Evolutionary conservation across 371 early-diverging fungal species (phyloP).

Genomic region (Mucor lusitanicus): DNA sequence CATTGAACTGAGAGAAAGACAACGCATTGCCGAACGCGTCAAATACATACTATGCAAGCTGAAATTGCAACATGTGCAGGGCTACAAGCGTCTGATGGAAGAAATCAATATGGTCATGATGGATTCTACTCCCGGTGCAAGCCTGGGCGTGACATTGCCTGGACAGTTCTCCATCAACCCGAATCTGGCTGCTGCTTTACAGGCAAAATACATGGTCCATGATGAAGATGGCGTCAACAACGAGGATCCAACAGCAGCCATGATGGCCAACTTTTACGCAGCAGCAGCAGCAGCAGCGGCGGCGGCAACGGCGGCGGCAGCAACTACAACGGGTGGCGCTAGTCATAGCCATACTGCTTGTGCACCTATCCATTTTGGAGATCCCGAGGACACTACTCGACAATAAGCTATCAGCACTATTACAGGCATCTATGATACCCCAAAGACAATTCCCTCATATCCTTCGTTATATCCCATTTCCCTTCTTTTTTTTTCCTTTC

Average conservation of each 20-base stretch:
- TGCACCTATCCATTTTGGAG: not conserved
- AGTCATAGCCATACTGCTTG: not conserved
- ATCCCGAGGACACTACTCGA: not conserved
- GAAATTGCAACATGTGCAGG: conserved; percentile 70
- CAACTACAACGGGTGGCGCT: not conserved
- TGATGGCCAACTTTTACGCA: conserved; percentile 18
- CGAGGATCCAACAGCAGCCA: conserved; percentile 11
- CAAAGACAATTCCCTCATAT: not conserved
- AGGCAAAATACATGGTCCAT: conserved; percentile 31
- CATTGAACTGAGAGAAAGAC: conserved; percentile 76
- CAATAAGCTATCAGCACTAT: not conserved
- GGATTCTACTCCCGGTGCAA: conserved; percentile 46
- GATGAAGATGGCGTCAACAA: not conserved
- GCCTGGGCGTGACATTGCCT: conserved; percentile 17
- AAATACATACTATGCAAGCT: conserved; percentile 60
- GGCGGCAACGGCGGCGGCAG: too few species aligned
- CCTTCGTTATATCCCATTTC: not conserved
- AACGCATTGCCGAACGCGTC: conserved; percentile 79
- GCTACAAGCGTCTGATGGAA: conserved; percentile 81
- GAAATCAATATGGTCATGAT: conserved; percentile 63
- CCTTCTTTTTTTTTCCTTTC: not conserved
- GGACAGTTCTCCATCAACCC: conserved; percentile 36
- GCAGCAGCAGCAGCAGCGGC: conserved; percentile 15
- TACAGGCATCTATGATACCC: not conserved
- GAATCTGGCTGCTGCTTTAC: conserved; percentile 41